Conservation (phyloP, 371 early-diverging fungal genomes). For the Mucor racemosus region DNA sequence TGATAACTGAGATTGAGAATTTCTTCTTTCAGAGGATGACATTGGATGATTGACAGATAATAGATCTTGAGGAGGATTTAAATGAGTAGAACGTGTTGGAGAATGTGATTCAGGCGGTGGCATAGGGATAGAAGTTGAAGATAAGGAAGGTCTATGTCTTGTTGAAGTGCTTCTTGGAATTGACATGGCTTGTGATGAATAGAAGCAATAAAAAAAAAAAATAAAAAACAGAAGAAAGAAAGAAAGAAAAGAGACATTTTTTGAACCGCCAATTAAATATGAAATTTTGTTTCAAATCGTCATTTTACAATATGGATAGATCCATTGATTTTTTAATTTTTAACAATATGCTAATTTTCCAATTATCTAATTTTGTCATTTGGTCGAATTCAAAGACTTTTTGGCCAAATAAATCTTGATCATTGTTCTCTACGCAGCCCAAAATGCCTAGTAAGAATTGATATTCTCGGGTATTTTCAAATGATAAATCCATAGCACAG, state of each 20-base stretch:
- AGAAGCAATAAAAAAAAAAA: not conserved
- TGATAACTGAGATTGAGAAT: slow-evolving; percentile 22
- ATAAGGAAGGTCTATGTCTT: slow-evolving; percentile 15
- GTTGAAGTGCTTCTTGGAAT: not conserved
- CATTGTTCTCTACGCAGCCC: slow-evolving; percentile 76
- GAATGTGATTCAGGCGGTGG: slow-evolving; percentile 14
- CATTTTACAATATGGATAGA: slow-evolving; percentile 5
- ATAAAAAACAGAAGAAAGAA: not conserved
- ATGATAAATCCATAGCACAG: slow-evolving; percentile 83
- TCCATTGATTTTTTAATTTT: slow-evolving; percentile 78
- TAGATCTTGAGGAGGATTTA: not conserved
- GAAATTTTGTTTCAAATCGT: slow-evolving; percentile 1
- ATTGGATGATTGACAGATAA: slow-evolving; percentile 9
- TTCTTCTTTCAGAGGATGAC: not conserved
- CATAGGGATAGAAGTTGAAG: slow-evolving; percentile 12
- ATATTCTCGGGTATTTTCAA: slow-evolving; percentile 85
- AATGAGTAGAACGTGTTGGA: not conserved
- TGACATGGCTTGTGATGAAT: not conserved
- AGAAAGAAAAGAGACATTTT: not conserved
- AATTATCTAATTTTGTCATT: slow-evolving; percentile 88
- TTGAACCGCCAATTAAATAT: not conserved
- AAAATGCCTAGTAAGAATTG: slow-evolving; percentile 76
- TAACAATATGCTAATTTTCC: slow-evolving; percentile 92
- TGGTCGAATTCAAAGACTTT: slow-evolving; percentile 84
- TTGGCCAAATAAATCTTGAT: slow-evolving; percentile 82